These are phyloP conservation scores for Xylariales sp. DNA, from an alignment of 2,329 filamentous ascomycete species.

Conservation along the genomic window DNA sequence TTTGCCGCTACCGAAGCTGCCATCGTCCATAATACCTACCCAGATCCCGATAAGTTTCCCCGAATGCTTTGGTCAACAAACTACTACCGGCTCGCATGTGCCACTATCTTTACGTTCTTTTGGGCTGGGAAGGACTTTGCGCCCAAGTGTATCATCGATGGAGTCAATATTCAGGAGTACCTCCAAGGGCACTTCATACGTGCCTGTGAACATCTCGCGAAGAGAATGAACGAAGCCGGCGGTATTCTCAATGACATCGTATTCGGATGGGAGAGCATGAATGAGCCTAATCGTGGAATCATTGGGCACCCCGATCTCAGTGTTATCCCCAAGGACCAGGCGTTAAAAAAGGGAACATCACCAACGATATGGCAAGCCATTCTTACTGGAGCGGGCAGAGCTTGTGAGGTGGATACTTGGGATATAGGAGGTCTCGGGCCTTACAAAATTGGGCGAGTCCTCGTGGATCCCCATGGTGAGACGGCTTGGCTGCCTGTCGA, in stretches of 20 bases:
- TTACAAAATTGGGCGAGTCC: constrained; percentile 76
- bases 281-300: constrained; percentile 88
- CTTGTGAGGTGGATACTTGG: constrained; percentile 87
- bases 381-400: constrained; percentile 82
- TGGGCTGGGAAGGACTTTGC: constrained; percentile 89
- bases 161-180: constrained; percentile 94
- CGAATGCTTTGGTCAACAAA: constrained; percentile 99
- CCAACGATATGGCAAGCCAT: constrained; percentile 95
- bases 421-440: constrained; percentile 92
- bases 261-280: constrained; percentile 94
- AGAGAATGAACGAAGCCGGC: constrained; percentile 82
- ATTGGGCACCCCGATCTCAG: constrained; percentile 80
- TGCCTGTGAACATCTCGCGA: constrained; percentile 76
- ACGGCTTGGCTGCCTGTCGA: constrained; percentile 77
- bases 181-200: constrained; percentile 80
- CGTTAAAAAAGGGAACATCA: constrained; percentile 85
- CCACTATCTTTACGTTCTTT: constrained; percentile 91
- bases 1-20: constrained; percentile 88
- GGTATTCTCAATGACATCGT: constrained; percentile 83
- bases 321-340: constrained; percentile 78
- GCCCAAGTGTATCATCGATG: constrained; percentile 92
- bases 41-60: constrained; percentile 78
- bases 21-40: constrained; percentile 90
- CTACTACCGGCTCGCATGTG: constrained; percentile 80
- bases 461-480: constrained; percentile 86